phyloP scores from a whole-genome alignment of 2,329 filamentous ascomycete genomes.

The Colletotrichum destructivum region DNA sequence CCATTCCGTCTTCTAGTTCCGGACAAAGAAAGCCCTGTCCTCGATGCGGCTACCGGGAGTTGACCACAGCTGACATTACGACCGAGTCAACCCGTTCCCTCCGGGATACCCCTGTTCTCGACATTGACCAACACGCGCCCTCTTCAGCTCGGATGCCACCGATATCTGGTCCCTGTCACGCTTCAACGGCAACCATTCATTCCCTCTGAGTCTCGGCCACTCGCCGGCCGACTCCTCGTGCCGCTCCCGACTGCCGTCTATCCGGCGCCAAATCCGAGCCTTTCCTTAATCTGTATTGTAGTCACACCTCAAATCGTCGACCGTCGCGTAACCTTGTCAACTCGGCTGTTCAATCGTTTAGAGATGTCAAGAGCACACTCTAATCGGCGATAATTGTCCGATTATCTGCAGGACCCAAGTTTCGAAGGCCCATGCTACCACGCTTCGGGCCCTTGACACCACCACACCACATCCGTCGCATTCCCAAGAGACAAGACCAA shows the following conservation, averaged over 20 bases:
- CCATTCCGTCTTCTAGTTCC: neutral
- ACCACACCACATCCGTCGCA: conserved; percentile 9
- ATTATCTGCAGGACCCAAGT: neutral
- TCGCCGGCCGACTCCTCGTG: neutral
- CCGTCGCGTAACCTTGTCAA: too few species aligned
- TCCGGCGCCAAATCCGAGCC: neutral
- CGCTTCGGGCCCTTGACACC: conserved; percentile 2
- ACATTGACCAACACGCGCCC: neutral
- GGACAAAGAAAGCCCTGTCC: neutral
- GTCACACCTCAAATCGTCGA: too few species aligned
- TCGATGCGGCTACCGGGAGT: neutral
- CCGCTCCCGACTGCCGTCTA: conserved; percentile 38
- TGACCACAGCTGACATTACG: neutral
- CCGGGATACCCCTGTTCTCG: neutral
- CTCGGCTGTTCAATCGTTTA: neutral
- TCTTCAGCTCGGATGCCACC: neutral
- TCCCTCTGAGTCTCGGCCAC: neutral
- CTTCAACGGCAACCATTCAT: conserved; percentile 15
- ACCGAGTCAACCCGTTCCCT: neutral
- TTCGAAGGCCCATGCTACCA: neutral
- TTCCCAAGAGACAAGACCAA: neutral
- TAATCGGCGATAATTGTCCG: neutral
- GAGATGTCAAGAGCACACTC: neutral
- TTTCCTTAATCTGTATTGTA: neutral
- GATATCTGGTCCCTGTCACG: conserved; percentile 9